Conservation (phyloP, 202 grass and related monocot species). For the Sporobolus alterniflorus region DNA sequence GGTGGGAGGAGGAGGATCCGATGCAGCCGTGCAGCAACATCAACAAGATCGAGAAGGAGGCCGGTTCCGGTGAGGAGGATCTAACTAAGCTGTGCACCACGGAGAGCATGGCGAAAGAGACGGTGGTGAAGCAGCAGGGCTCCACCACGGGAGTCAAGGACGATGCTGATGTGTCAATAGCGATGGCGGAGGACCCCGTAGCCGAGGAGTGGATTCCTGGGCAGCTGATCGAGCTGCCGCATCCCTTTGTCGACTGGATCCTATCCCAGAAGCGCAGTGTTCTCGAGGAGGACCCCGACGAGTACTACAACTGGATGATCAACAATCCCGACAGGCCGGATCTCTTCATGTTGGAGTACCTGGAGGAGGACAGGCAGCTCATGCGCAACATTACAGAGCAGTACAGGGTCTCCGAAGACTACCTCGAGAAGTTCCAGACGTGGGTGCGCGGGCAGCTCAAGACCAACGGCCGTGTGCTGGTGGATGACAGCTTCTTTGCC, state of each 20-base stretch:
- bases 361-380: background rate
- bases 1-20: too few relatives aligned
- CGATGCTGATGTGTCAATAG: too few relatives aligned
- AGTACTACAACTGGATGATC: background rate
- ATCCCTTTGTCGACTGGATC: background rate
- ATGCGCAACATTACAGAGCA: background rate
- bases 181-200: too few relatives aligned
- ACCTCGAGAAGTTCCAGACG: background rate
- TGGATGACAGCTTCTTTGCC: background rate
- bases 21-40: too few relatives aligned
- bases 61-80: too few relatives aligned
- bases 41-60: too few relatives aligned
- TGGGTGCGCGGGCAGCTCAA: background rate
- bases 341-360: background rate
- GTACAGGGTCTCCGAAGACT: background rate
- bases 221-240: background rate
- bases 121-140: too few relatives aligned
- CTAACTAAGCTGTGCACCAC: too few relatives aligned
- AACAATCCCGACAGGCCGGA: background rate
- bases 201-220: background rate
- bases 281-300: background rate
- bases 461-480: background rate
- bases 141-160: too few relatives aligned
- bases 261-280: background rate
- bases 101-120: too few relatives aligned